A percentile compares a stretch with the other conserved stretches of the same genome.
phyloP scores from a whole-genome alignment of 495 filamentous ascomycete species.

The Aspergillus taichungensis region DNA sequence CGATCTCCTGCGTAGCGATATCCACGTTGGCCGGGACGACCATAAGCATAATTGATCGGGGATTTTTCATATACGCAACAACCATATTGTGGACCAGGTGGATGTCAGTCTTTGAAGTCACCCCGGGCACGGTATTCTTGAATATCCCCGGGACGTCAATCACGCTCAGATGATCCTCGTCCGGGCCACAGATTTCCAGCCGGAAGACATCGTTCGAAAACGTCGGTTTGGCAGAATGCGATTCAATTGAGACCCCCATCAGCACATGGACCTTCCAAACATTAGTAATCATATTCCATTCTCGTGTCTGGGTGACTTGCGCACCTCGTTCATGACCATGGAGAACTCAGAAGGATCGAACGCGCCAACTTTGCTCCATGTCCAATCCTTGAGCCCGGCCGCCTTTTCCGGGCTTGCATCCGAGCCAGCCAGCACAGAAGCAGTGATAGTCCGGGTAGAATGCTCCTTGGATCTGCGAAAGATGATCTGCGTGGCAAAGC shows the following conservation, averaged over 20 bases:
- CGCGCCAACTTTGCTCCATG: background rate
- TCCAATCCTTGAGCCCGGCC: constrained; percentile 16
- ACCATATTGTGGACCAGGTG: constrained; percentile 46
- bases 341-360: constrained; percentile 13
- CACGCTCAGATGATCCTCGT: constrained; percentile 49
- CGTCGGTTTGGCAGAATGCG: constrained; percentile 11
- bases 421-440: constrained; percentile 19
- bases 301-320: background rate
- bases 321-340: constrained; percentile 19
- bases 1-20: constrained; percentile 52
- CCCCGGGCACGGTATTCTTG: constrained; percentile 39
- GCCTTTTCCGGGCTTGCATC: constrained; percentile 12
- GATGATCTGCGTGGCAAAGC: constrained; percentile 40
- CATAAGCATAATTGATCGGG: constrained; percentile 48
- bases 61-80: constrained; percentile 41
- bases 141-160: constrained; percentile 61
- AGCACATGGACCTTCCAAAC: constrained; percentile 5
- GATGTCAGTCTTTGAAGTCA: constrained; percentile 43
- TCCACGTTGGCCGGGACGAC: constrained; percentile 58
- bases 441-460: constrained; percentile 7
- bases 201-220: constrained; percentile 52
- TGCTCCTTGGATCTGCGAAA: constrained; percentile 29
- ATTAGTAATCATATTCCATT: too few relatives aligned
- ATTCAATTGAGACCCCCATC: constrained; percentile 20
- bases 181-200: constrained; percentile 49